Conservation (phyloP, 768 basidiomycete genomes). For the Boletus vermiculosoides region DNA sequence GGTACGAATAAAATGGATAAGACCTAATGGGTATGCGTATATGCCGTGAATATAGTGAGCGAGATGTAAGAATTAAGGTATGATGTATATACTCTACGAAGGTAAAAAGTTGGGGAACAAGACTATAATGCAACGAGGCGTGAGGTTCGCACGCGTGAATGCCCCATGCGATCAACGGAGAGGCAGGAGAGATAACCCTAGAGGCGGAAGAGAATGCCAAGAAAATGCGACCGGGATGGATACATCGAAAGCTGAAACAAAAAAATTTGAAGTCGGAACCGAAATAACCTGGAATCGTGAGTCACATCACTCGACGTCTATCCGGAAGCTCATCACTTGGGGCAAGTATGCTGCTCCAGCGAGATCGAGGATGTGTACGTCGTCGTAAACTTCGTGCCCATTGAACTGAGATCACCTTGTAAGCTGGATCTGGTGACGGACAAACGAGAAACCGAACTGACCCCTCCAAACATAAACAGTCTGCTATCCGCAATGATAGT, state of each 20-base stretch:
- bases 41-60: constrained; percentile 24
- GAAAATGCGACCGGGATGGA: neutral
- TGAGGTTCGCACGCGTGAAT: neutral
- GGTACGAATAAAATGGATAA: constrained; percentile 9
- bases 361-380: constrained; percentile 82
- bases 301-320: constrained; percentile 41
- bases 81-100: constrained; percentile 48
- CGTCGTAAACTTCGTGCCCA: constrained; percentile 79
- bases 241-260: neutral
- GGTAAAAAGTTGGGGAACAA: neutral
- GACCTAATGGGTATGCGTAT: constrained; percentile 26
- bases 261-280: neutral
- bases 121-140: constrained; percentile 9
- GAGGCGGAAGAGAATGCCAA: neutral
- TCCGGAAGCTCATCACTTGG: constrained; percentile 77
- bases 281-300: neutral
- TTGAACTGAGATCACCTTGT: constrained; percentile 50
- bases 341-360: constrained; percentile 87
- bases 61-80: constrained; percentile 26
- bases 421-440: neutral
- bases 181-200: constrained; percentile 4
- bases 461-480: constrained; percentile 82
- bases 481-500: constrained; percentile 80
- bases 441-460: constrained; percentile 15
- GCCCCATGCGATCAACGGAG: constrained; percentile 15